phyloP scores from a whole-genome alignment of 352 stramenopile genomes.

The Globisporangium paddicum region DNA sequence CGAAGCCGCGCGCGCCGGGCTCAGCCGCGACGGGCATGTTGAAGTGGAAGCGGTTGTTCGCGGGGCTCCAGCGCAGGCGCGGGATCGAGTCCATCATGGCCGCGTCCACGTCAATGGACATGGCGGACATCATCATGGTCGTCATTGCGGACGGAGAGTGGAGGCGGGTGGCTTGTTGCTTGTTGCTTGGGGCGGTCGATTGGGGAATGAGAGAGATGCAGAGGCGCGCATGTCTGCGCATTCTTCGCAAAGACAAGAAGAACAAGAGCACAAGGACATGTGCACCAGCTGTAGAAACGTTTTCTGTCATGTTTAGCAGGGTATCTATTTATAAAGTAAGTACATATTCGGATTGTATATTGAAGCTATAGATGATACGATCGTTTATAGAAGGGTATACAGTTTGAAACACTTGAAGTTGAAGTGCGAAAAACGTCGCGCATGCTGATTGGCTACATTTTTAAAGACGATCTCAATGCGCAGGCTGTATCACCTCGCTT shows the following conservation, averaged over 20 bases:
- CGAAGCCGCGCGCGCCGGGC: conserved; percentile 54
- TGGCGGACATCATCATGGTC: conserved; percentile 44
- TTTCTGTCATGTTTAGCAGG: background rate
- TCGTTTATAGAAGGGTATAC: background rate
- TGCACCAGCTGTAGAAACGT: background rate
- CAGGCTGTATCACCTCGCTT: background rate
- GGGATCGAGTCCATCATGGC: conserved; percentile 53
- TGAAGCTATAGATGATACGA: background rate
- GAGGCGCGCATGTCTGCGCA: background rate
- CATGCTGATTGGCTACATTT: conserved; percentile 13
- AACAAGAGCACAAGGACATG: conserved; percentile 1
- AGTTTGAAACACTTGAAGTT: background rate
- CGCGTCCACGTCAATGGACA: conserved; percentile 31
- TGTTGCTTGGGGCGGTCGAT: conserved; percentile 8
- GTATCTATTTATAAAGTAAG: background rate
- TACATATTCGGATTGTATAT: too few species aligned
- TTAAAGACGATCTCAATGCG: conserved; percentile 5
- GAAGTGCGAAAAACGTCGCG: background rate
- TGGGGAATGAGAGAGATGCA: conserved; percentile 1
- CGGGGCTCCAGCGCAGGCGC: conserved; percentile 60
- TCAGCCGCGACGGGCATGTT: conserved; percentile 59
- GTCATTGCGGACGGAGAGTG: conserved; percentile 19
- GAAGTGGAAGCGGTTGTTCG: conserved; percentile 79
- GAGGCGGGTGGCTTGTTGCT: conserved; percentile 9
- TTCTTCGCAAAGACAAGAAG: conserved; percentile 6